A percentile compares a stretch with the other conserved stretches of the same genome.
Evolutionary conservation across 2,329 filamentous ascomycete genomes (phyloP).

Genomic region (Aspergillus phoenicis): DNA sequence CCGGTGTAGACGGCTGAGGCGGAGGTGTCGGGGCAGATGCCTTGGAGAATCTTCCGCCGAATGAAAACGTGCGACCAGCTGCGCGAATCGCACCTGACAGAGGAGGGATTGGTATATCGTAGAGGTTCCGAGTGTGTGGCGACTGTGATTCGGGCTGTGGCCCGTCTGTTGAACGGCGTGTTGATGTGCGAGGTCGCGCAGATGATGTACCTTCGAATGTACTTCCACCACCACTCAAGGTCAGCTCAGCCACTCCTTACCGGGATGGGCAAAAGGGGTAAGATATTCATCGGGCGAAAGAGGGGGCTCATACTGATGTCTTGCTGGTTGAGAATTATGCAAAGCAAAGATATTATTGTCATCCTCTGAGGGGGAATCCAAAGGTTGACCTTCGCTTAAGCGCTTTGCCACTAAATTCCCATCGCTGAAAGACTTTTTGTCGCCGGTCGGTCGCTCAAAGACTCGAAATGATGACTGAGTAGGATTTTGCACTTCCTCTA

Average conservation of each 20-base stretch:
- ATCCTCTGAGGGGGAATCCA: conserved; percentile 40
- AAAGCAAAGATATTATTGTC: conserved; percentile 44
- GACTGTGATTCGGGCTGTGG: conserved; percentile 43
- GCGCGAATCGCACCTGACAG: conserved; percentile 47
- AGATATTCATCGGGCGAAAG: conserved; percentile 8
- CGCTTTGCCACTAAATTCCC: conserved; percentile 40
- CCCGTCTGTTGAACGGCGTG: conserved; percentile 57
- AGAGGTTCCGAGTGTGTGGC: conserved; percentile 41
- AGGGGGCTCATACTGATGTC: conserved; percentile 39
- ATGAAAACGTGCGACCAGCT: conserved; percentile 57
- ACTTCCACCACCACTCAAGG: conserved; percentile 46
- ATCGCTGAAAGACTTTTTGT: conserved; percentile 49
- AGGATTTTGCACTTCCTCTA: conserved; percentile 50
- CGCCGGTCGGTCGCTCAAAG: conserved; percentile 52
- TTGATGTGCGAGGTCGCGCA: conserved; percentile 57
- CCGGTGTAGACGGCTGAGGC: conserved; percentile 28
- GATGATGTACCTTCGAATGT: conserved; percentile 52
- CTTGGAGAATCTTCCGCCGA: conserved; percentile 49
- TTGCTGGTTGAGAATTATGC: conserved; percentile 36
- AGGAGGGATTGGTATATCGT: conserved; percentile 47
- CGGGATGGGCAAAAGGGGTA: not conserved
- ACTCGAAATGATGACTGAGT: conserved; percentile 56
- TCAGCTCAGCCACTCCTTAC: conserved; percentile 23
- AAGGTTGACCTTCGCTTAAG: conserved; percentile 37
- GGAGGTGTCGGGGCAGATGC: conserved; percentile 27